Conservation (phyloP, 2,329 filamentous ascomycete genomes). For the Myriosclerotinia duriaeana region DNA sequence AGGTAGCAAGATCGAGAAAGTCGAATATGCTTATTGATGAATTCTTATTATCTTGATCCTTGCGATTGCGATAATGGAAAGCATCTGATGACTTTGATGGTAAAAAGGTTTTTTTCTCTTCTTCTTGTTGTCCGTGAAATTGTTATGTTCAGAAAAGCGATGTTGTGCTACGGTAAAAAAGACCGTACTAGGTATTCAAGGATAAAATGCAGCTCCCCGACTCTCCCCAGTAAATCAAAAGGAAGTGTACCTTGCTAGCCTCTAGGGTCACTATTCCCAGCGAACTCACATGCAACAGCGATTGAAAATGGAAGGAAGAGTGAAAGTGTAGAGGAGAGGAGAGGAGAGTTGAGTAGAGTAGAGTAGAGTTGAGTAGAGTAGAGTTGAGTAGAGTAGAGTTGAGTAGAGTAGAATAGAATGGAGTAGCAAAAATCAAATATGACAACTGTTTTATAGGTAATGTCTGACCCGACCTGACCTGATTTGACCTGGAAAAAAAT, state of each 20-base stretch:
- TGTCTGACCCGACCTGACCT: neutral
- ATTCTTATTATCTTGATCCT: slow-evolving; percentile 1
- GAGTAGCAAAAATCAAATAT: slow-evolving; percentile 5
- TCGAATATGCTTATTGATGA: neutral
- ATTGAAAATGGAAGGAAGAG: slow-evolving; percentile 24
- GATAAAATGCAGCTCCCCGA: slow-evolving; percentile 20
- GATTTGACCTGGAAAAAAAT: neutral
- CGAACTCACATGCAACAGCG: slow-evolving; percentile 28
- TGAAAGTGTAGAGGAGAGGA: no score
- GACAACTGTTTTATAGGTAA: neutral
- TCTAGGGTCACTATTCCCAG: slow-evolving; percentile 43
- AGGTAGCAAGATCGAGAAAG: neutral
- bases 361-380: no score
- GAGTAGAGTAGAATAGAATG: no score
- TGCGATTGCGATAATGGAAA: slow-evolving; percentile 8
- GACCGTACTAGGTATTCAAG: neutral
- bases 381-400: no score
- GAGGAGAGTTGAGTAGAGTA: no score
- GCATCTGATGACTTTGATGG: slow-evolving; percentile 20
- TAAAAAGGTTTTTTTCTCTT: neutral
- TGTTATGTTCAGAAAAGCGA: slow-evolving; percentile 14
- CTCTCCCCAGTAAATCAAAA: slow-evolving; percentile 12
- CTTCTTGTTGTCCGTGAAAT: slow-evolving; percentile 17
- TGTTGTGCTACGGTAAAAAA: slow-evolving; percentile 19
- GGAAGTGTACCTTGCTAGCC: slow-evolving; percentile 36